Conservation (phyloP, 2,329 filamentous ascomycete species). For the Davidsoniella eucalypti region DNA sequence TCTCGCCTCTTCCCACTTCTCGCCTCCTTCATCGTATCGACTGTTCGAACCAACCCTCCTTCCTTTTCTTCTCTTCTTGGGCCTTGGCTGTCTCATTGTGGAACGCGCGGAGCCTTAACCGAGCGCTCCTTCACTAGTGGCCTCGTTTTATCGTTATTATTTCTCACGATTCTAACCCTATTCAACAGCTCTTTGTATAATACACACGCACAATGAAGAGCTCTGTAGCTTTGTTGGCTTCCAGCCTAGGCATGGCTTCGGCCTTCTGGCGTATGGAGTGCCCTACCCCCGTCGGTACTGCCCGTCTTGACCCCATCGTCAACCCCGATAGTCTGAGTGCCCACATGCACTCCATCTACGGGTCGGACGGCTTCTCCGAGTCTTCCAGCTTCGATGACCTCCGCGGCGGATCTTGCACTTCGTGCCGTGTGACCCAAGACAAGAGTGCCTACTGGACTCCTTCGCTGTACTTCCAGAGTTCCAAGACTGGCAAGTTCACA, state of each 20-base stretch:
- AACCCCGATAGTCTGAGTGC: constrained; percentile 38
- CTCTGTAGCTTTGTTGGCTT: constrained; percentile 19
- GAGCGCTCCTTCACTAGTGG: constrained; percentile 2
- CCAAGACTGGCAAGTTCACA: constrained; percentile 44
- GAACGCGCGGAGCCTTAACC: neutral
- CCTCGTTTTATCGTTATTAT: neutral
- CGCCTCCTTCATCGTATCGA: neutral
- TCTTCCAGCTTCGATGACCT: constrained; percentile 42
- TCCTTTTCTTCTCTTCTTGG: neutral
- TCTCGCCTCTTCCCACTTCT: neutral
- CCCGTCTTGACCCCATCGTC: constrained; percentile 63
- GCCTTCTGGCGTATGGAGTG: constrained; percentile 91
- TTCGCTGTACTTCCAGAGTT: constrained; percentile 57
- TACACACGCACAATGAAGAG: constrained; percentile 20
- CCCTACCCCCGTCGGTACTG: constrained; percentile 49
- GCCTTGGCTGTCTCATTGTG: constrained; percentile 1
- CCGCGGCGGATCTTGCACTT: constrained; percentile 51
- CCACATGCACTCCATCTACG: constrained; percentile 63
- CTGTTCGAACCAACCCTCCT: neutral
- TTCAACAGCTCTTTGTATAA: neutral
- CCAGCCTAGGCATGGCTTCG: constrained; percentile 24
- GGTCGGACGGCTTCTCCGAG: constrained; percentile 30
- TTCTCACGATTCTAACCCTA: neutral
- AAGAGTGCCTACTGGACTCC: constrained; percentile 84
- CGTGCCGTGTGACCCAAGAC: constrained; percentile 64